phyloP scores from a whole-genome alignment of 2,329 filamentous ascomycete species.

The Whalleya microplaca region DNA sequence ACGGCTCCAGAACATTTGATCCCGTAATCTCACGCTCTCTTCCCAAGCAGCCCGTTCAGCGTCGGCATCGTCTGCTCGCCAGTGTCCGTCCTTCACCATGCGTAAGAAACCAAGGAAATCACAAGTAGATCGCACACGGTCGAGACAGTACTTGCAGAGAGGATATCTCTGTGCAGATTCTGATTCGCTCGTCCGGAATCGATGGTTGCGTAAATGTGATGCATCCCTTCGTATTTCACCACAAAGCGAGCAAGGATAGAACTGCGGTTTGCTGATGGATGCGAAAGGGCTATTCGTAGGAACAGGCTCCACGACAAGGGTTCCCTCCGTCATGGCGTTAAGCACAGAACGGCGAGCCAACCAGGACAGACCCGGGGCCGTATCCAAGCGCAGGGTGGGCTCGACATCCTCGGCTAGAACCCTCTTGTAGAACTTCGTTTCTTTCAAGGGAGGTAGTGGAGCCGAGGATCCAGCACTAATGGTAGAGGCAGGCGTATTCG shows the following conservation, averaged over 20 bases:
- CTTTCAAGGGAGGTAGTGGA: slow-evolving; percentile 71
- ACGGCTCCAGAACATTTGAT: slow-evolving; percentile 97
- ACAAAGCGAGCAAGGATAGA: slow-evolving; percentile 81
- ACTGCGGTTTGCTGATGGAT: slow-evolving; percentile 54
- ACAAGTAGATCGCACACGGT: slow-evolving; percentile 82
- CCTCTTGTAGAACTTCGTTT: slow-evolving; percentile 93
- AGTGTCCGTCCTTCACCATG: slow-evolving; percentile 90
- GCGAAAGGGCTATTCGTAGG: slow-evolving; percentile 60
- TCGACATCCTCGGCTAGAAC: slow-evolving; percentile 89
- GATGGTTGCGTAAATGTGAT: slow-evolving; percentile 76
- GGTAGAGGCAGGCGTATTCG: slow-evolving; percentile 59
- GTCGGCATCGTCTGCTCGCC: slow-evolving; percentile 80
- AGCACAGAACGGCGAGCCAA: slow-evolving; percentile 85
- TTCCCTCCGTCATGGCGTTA: slow-evolving; percentile 81
- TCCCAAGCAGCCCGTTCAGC: slow-evolving; percentile 92
- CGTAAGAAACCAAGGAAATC: slow-evolving; percentile 91
- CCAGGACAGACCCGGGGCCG: slow-evolving; percentile 91
- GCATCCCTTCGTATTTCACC: slow-evolving; percentile 78
- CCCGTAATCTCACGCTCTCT: slow-evolving; percentile 84
- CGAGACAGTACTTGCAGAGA: slow-evolving; percentile 85
- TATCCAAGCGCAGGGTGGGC: slow-evolving; percentile 86
- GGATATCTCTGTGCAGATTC: slow-evolving; percentile 88
- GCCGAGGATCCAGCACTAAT: slow-evolving; percentile 49
- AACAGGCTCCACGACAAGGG: slow-evolving; percentile 86
- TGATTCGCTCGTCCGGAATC: slow-evolving; percentile 86